Evolutionary conservation across 2,329 filamentous ascomycete genomes (phyloP).

Genomic region (Calonectria crousiana): DNA sequence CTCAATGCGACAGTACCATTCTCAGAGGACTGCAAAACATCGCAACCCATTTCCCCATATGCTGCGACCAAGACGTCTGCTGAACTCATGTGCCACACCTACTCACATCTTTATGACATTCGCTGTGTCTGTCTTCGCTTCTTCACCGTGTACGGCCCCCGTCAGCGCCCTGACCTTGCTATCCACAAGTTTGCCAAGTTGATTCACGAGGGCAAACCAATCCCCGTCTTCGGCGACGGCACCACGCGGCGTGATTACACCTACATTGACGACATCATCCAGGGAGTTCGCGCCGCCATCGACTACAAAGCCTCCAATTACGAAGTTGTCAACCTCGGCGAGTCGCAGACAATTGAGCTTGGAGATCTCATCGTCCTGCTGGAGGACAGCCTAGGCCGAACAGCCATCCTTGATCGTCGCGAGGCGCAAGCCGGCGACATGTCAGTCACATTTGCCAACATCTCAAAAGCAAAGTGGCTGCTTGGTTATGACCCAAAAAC

Average conservation of each 20-base stretch:
- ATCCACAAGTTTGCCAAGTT: slow-evolving; percentile 41
- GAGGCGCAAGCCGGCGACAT: slow-evolving; percentile 39
- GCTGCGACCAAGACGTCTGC: slow-evolving; percentile 34
- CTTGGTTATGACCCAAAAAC: slow-evolving; percentile 37
- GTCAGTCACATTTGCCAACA: slow-evolving; percentile 37
- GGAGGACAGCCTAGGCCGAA: slow-evolving; percentile 35
- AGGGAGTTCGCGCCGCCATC: slow-evolving; percentile 37
- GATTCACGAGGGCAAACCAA: slow-evolving; percentile 37
- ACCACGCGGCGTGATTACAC: slow-evolving; percentile 41
- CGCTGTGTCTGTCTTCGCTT: slow-evolving; percentile 41
- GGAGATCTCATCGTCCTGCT: slow-evolving; percentile 32
- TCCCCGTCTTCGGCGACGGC: slow-evolving; percentile 41
- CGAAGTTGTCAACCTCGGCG: slow-evolving; percentile 42
- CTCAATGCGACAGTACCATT: slow-evolving; percentile 37
- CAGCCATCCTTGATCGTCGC: slow-evolving; percentile 33
- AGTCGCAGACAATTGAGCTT: slow-evolving; percentile 39
- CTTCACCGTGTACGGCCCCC: slow-evolving; percentile 43
- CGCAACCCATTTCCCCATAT: slow-evolving; percentile 40
- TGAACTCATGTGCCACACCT: slow-evolving; percentile 41
- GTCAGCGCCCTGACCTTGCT: slow-evolving; percentile 41
- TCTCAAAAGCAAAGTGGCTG: slow-evolving; percentile 34
- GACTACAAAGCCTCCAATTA: slow-evolving; percentile 33
- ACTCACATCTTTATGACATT: slow-evolving; percentile 39
- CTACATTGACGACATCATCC: slow-evolving; percentile 41
- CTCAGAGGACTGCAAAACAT: slow-evolving; percentile 30